Base-by-base conservation (phyloP, 2,329 filamentous ascomycete species). In the Fusarium fracticaudum region DNA sequence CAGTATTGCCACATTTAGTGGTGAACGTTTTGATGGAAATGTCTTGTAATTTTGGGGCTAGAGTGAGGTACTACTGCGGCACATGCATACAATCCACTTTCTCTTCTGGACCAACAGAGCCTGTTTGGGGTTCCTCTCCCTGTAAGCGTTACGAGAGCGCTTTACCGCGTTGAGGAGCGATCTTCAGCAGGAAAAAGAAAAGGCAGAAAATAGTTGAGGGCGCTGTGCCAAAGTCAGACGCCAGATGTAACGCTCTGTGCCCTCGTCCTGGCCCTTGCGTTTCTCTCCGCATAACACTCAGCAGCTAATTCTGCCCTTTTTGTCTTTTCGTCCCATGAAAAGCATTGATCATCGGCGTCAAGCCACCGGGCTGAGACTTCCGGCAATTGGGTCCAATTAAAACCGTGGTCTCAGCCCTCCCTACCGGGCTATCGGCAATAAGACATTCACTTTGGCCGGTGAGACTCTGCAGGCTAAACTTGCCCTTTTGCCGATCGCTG, bases 391-490 rank as follows among this genome's bases (percentile, higher is more conserved):
- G 37, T 11, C 51, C 62, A 67, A 53, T 71, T 1, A 48, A 9
- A 59, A 8, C 9, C 12, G 8, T 17, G 6, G 17, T 15, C 24
- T 37, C 22, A 40, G 15, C 43, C 8, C 35, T 35, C 11, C 18
- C 18, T 38, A 15, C 31, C 67, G 50, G 62, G 31, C 45, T 35
- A 45, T 72, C 68, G 69, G 69, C 53, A 61, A 29, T 38, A 33
- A 59, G 29, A 48, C 40, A 55, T 41, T 20, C 11, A 12, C 13
- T 24, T 10, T 8, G n/a, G 3, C 8, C 9, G 17, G 41, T 24
- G 12, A 57, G 20, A 40, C 51, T 41, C 17, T 37, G 17, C 10
- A 29, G 29, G 48, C 48, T 57, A 57, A 24, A 29, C 38, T n/a
- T 31, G 33, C n/a, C 18, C 35, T 13, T 43, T 18, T 59, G 60